These are phyloP conservation scores for Wickerhamomyces kurtzmanii DNA, from an alignment of 805 yeast genomes.

Conservation along the genomic window DNA sequence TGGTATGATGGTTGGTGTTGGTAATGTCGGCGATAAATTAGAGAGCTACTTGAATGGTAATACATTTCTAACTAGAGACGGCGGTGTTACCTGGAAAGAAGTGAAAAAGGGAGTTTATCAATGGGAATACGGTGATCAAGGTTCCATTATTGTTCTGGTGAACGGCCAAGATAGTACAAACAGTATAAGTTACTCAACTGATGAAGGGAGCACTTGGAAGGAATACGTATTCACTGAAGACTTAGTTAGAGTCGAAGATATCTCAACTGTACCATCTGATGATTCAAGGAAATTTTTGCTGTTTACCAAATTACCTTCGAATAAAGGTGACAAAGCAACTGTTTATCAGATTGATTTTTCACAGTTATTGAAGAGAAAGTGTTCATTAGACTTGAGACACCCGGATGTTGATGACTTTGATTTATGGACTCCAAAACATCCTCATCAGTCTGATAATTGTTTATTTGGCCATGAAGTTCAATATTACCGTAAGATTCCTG, in stretches of 20 bases:
- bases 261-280: slow-evolving; percentile 88
- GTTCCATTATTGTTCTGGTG: slow-evolving; percentile 73
- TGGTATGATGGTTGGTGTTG: slow-evolving; percentile 87
- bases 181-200: slow-evolving; percentile 52
- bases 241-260: slow-evolving; percentile 49
- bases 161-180: slow-evolving; percentile 50
- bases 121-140: slow-evolving; percentile 98
- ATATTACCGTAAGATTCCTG: slow-evolving; percentile 48
- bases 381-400: slow-evolving; percentile 36
- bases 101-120: slow-evolving; percentile 61
- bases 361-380: slow-evolving; percentile 39
- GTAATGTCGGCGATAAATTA: slow-evolving; percentile 71
- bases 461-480: slow-evolving; percentile 62
- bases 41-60: slow-evolving; percentile 39
- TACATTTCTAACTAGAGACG: slow-evolving; percentile 81
- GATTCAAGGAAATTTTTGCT: slow-evolving; percentile 73
- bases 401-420: slow-evolving; percentile 49
- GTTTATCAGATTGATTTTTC: slow-evolving; percentile 51
- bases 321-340: slow-evolving; percentile 34
- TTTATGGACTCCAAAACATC: slow-evolving; percentile 52
- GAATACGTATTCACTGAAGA: slow-evolving; percentile 53
- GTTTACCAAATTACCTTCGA: slow-evolving; percentile 38
- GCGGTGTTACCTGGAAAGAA: slow-evolving; percentile 84
- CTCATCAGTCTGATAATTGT: slow-evolving; percentile 40
- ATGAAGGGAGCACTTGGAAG: slow-evolving; percentile 74